Conservation (phyloP, 148 eudicot species). For the Rhododendron williamsianum region DNA sequence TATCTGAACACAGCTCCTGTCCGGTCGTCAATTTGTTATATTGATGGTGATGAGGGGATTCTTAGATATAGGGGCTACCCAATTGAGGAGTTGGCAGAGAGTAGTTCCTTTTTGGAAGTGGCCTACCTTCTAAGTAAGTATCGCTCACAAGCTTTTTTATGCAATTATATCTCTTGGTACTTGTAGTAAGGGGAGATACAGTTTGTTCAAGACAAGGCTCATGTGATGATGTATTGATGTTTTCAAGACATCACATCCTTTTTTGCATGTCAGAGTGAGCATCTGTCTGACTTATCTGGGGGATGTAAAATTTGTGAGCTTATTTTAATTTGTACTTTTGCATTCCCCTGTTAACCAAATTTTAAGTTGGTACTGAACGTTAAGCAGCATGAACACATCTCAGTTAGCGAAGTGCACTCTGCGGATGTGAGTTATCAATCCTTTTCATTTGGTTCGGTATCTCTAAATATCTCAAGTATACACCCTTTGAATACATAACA, state of each 20-base stretch:
- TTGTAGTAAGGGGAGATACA: neutral
- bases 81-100: slow-evolving; percentile 91
- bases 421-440: neutral
- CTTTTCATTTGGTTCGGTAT: neutral
- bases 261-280: neutral
- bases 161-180: neutral
- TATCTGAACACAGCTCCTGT: slow-evolving; percentile 99
- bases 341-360: neutral
- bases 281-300: neutral
- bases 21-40: slow-evolving; percentile 86
- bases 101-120: slow-evolving; percentile 89
- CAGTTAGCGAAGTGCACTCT: neutral
- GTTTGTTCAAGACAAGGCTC: neutral
- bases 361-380: neutral
- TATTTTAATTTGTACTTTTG: neutral
- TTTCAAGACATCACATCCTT: neutral
- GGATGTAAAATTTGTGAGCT: neutral
- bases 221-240: neutral
- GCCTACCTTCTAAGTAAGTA: slow-evolving; percentile 87
- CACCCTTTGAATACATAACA: neutral
- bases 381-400: neutral
- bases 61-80: slow-evolving; percentile 95
- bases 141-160: neutral
- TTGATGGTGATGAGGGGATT: slow-evolving; percentile 98
- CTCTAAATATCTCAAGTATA: neutral